Evolutionary conservation across 2,329 filamentous ascomycete species (phyloP), one percentile per base, ranked within the genome.

Genomic region (Botrytis pseudocinerea): DNA sequence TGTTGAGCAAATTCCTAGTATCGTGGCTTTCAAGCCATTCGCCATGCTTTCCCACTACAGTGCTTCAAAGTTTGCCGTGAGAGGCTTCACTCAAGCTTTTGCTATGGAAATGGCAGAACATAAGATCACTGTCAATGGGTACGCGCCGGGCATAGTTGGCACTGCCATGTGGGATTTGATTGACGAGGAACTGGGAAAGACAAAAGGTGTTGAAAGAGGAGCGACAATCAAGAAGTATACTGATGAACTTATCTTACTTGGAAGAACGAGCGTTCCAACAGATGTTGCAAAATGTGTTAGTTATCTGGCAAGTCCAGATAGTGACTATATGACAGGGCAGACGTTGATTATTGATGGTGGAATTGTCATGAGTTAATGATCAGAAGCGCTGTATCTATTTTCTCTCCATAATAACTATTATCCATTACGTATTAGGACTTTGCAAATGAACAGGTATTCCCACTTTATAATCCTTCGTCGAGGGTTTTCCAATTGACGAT

Each of bases 151-250:
- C 85, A 91, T 92, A 65, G 89, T 92, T 0, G 89, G 86, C 0
- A 92, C 89, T 0, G 83, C 84, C 0, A 92, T 92, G 90, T 92
- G 90, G 90, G 90, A 92, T 63, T 78, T 88, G 2, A 91, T 92
- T 71, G 91, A 92, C 74, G 86, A 88, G 75, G 86, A 86, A 73
- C 75, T 91, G 46, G 88, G 85, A 0, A 84, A 87, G 78, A 84
- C 84, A 73, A 83, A 81, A 1, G 89, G 87, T 0, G 82, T 82
- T 0, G 81, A 84, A 77, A 87, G 85, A 76, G 87, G 87, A 2
- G 85, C 87, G 38, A 86, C 84, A 22, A 87, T 90, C 72, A 85
- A 86, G 79, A 87, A 88, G 77, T 87, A 87, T 74, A 85, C 82
- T 0, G 77, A 83, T 0, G 85, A 90, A 9, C 74, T 87, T 76